A percentile compares a stretch with the other conserved stretches of the same genome.
Evolutionary conservation across 345 rosid genomes (phyloP).

Genomic region (Hevea brasiliensis): DNA sequence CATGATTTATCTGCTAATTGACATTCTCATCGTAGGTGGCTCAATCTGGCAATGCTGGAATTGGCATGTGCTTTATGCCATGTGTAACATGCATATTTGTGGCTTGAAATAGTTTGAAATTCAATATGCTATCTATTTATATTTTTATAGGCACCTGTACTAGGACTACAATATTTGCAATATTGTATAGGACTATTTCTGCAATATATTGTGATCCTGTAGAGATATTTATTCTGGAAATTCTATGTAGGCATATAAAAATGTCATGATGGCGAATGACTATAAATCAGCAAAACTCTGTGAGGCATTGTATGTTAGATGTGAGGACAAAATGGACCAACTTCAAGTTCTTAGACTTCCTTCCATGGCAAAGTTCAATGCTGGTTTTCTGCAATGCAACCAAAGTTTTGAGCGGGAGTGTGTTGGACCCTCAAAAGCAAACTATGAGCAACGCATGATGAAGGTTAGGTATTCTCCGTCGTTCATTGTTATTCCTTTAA

Average conservation of each 20-base stretch:
- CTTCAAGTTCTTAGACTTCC: slow-evolving; percentile 98
- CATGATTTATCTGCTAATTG: background rate
- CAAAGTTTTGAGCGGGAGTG: slow-evolving; percentile 79
- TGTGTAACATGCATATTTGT: background rate
- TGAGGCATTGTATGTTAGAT: slow-evolving; percentile 68
- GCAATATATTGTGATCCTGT: slow-evolving; percentile 1
- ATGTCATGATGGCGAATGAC: slow-evolving; percentile 69
- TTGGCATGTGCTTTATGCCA: background rate
- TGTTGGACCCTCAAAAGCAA: slow-evolving; percentile 84
- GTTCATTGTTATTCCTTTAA: background rate
- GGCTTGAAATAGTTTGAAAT: background rate
- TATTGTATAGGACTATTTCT: background rate
- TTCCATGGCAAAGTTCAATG: slow-evolving; percentile 98
- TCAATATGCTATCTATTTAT: background rate
- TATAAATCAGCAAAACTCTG: slow-evolving; percentile 87
- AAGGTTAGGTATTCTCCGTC: slow-evolving; percentile 49
- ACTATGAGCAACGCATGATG: slow-evolving; percentile 77
- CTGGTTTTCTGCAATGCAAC: slow-evolving; percentile 90
- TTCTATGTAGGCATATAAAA: slow-evolving; percentile 61
- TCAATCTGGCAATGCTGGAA: background rate
- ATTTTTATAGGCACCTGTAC: background rate
- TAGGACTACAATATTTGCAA: background rate
- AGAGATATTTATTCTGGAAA: slow-evolving; percentile 14
- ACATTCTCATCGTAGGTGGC: background rate
- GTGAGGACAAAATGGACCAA: slow-evolving; percentile 98